A percentile compares a stretch with the other conserved stretches of the same genome.
Conservation (phyloP, 2,329 filamentous ascomycete genomes). For the Seiridium unicorne region DNA sequence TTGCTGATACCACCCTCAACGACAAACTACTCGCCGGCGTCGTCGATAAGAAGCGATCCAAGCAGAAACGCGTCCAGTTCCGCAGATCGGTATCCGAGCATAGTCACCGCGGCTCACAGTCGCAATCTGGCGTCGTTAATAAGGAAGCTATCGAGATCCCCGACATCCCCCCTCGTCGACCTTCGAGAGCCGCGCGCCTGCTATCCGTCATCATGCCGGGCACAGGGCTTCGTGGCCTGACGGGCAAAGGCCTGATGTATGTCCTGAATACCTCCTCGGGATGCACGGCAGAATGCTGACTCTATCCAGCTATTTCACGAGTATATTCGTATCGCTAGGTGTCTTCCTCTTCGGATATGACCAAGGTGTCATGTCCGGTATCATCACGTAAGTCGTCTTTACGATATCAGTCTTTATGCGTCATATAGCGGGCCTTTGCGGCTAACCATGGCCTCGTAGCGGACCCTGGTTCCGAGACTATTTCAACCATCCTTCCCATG, state of each 20-base stretch:
- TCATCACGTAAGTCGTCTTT: slow-evolving; percentile 55
- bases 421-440: not conserved
- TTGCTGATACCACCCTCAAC: slow-evolving; percentile 60
- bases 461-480: slow-evolving; percentile 87
- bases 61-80: slow-evolving; percentile 69
- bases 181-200: slow-evolving; percentile 66
- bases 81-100: slow-evolving; percentile 45
- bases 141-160: slow-evolving; percentile 86
- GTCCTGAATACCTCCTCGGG: slow-evolving; percentile 20
- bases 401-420: no score
- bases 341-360: slow-evolving; percentile 90
- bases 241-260: slow-evolving; percentile 91
- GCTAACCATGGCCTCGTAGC: slow-evolving; percentile 41
- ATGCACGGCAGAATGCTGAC: slow-evolving; percentile 12
- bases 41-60: slow-evolving; percentile 41
- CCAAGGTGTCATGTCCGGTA: slow-evolving; percentile 83
- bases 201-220: slow-evolving; percentile 85
- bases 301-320: slow-evolving; percentile 79
- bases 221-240: slow-evolving; percentile 81
- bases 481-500: slow-evolving; percentile 83
- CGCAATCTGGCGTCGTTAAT: slow-evolving; percentile 44
- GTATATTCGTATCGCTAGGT: slow-evolving; percentile 82
- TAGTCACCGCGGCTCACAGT: slow-evolving; percentile 30
- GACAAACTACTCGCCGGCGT: slow-evolving; percentile 56
- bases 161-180: slow-evolving; percentile 58